Evolutionary conservation across 768 basidiomycete genomes (phyloP), one percentile per base, ranked within the genome.

Genomic region (Tephrocybe rancida): DNA sequence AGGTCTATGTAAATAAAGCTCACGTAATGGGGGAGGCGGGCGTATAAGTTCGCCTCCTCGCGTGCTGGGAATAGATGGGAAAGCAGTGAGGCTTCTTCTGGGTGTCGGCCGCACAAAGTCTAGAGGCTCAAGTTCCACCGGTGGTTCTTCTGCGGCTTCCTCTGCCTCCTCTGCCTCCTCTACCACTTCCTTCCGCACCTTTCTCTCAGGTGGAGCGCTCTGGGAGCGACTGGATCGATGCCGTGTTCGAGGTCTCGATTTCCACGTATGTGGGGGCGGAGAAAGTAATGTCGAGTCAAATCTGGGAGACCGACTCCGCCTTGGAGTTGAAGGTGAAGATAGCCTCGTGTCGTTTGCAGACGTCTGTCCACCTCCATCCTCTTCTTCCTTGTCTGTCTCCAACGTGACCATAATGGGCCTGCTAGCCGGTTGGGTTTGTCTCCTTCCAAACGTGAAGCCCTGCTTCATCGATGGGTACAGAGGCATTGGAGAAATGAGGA

Each of bases 1-100:
- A 6, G 24, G n/a, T 8, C 18, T 14, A 48, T 41, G 48, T 38
- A 32, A 19, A 37, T 21, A 38, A 27, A 34, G 77, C 86, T 73
- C 65, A 88, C 86, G 76, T 43, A 88, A 72, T 43, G 84, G 83
- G 14, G 87, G 87, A 50, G 84, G 79, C 45, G 87, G 87, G 4
- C 75, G 80, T 29, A 81, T 66, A 25, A 83, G 74, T 55, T 84
- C 80, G 10, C 78, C 77, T 44, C 72, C 73, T 54, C 68, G 62
- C 42, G 66, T 68, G 21, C 61, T 73, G 48, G 58, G 63, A 49
- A 62, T 52, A 9, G 61, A 50, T 13, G 63, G 60, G 50, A 67
- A 70, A 2, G 68, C 58, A 16, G 71, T 69, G 25, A 66, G 65
- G 39, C 65, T 69, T 48, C 70, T 63, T 50, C 63, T 67, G 26